Evolutionary conservation across 75 land plant genomes (phyloP).

Genomic region (Gnetum montanum): DNA sequence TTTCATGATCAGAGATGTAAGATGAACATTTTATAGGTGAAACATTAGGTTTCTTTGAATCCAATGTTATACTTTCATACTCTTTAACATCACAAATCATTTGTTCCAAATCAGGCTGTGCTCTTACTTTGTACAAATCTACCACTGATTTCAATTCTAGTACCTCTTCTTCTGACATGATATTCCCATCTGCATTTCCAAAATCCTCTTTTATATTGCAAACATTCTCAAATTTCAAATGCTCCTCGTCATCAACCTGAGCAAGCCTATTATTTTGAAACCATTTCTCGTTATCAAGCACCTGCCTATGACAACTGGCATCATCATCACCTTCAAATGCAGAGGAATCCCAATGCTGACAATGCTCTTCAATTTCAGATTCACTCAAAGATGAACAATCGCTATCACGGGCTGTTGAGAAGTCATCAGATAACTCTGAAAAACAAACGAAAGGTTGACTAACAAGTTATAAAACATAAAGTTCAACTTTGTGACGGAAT

Average conservation of each 20-base stretch:
- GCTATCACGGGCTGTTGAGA: constrained; percentile 36
- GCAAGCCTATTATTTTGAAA: constrained; percentile 40
- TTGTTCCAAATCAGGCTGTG: not conserved
- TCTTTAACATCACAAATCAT: not conserved
- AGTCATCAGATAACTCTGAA: no score
- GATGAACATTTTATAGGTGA: no score
- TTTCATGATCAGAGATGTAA: no score
- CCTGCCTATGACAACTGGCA: constrained; percentile 34
- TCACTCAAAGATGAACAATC: constrained; percentile 8
- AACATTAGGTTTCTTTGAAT: constrained; percentile 26
- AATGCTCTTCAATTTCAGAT: constrained; percentile 12
- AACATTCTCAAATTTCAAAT: constrained; percentile 7
- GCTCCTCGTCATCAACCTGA: constrained; percentile 38
- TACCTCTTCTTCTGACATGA: constrained; percentile 20
- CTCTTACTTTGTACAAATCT: constrained; percentile 4
- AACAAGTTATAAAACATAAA: constrained; percentile 25
- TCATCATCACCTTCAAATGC: constrained; percentile 52
- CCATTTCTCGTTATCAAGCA: constrained; percentile 38
- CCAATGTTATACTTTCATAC: not conserved
- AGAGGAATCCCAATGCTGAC: constrained; percentile 46
- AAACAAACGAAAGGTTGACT: constrained; percentile 27
- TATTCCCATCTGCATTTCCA: constrained; percentile 34
- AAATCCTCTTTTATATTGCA: constrained; percentile 6
- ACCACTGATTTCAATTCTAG: constrained; percentile 28
- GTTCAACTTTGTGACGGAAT: constrained; percentile 36